Evolutionary conservation across 495 filamentous ascomycete genomes (phyloP), one percentile per base, ranked within the genome.

Genomic region (Talaromyces thailandensis): DNA sequence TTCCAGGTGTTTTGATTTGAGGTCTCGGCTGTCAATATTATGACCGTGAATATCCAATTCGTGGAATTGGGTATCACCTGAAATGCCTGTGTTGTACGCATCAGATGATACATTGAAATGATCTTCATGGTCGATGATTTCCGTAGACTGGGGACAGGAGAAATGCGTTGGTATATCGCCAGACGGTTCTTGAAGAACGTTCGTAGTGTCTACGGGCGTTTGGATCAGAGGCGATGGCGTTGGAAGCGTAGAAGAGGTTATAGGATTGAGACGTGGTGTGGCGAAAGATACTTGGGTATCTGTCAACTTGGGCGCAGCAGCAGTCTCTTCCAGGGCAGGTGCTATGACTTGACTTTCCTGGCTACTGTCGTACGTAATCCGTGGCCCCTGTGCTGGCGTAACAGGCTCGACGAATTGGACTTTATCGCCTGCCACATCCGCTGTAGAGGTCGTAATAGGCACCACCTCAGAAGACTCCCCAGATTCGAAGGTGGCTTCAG

Each of bases 191-290:
- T 48, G n/a, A 18, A 18, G 21, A 48, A 23, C 6, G 6, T 48
- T 48, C 43, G 43, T 2, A 48, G 43, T 2, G 43, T 48, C 37
- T 29, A 67, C 65, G 1, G 69, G 57, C 25, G 64, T 66, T 9
- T 77, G 72, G 1, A 76, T 60, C 4, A 82, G 65, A 4, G 80
- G 79, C 7, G 80, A 81, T 1, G 78, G 77, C 32, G 75, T 68
- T 40, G 79, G 76, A 40, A 81, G 73, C 4, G 69, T 71, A 23
- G 78, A 75, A 25, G 79, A 80, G 51, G 76, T 72, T 23, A 81
- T 63, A 18, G 79, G 79, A 26, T 73, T 69, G 16, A 82, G 69
- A 11, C 74, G 76, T 4, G 80, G 80, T 4, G 79, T 79, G 55
- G 72, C 69, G 40, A 67, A 77, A 5, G 75, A 75, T 32, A 70